These are phyloP conservation scores for Oryza meridionalis DNA, from an alignment of 176 grass and related monocot species.

Conservation along the genomic window DNA sequence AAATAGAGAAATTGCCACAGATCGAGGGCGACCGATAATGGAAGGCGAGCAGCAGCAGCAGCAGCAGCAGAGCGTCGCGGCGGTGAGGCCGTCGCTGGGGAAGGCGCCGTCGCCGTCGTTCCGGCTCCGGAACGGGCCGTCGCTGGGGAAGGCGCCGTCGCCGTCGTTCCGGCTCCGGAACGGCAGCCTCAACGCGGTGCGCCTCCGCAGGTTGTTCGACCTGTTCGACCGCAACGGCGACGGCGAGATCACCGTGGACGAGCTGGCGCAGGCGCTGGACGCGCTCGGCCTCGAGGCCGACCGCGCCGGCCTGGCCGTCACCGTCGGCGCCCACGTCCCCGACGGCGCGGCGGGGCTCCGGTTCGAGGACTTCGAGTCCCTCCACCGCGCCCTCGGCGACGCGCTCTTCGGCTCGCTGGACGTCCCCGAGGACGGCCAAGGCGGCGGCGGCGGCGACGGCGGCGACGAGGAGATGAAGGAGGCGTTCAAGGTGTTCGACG, in stretches of 20 bases:
- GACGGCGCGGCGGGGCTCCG: conserved; percentile 49
- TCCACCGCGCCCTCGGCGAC: conserved; percentile 69
- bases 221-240: conserved; percentile 82
- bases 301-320: conserved; percentile 39
- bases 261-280: conserved; percentile 77
- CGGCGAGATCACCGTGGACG: conserved; percentile 79
- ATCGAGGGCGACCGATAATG: not conserved
- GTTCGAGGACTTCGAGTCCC: conserved; percentile 66
- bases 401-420: conserved; percentile 51
- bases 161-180: conserved; percentile 80
- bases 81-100: conserved; percentile 35
- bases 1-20: not conserved
- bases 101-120: conserved; percentile 61
- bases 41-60: not conserved
- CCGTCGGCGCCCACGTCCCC: conserved; percentile 55
- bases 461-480: conserved; percentile 66
- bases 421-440: not conserved
- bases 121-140: conserved; percentile 63
- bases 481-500: conserved; percentile 83
- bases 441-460: not conserved
- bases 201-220: conserved; percentile 76
- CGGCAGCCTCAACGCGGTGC: conserved; percentile 70
- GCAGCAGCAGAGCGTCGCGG: conserved; percentile 17
- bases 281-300: conserved; percentile 67
- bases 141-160: conserved; percentile 43